Evolutionary conservation across 352 stramenopile genomes (phyloP).

Genomic region (Pilasporangium apinafurcum): DNA sequence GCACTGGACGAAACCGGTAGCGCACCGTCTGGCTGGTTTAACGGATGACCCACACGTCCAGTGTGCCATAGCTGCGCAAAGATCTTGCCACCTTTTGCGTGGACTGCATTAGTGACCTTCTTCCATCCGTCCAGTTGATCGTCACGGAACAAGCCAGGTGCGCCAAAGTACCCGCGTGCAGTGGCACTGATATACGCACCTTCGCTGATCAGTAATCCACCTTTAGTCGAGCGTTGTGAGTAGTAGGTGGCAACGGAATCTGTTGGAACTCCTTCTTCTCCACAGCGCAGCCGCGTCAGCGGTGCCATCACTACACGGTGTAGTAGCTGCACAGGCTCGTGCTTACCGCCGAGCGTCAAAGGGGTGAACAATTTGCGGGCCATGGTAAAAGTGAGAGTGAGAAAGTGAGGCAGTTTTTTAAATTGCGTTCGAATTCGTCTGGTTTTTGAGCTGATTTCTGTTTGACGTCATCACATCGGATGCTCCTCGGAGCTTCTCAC

Average conservation of each 20-base stretch:
- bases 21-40: slow-evolving; percentile 46
- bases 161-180: slow-evolving; percentile 29
- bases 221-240: slow-evolving; percentile 40
- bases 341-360: slow-evolving; percentile 30
- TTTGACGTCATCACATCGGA: too few relatives aligned
- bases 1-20: slow-evolving; percentile 38
- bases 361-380: slow-evolving; percentile 40
- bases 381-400: too few relatives aligned
- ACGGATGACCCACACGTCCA: slow-evolving; percentile 56
- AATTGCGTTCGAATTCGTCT: too few relatives aligned
- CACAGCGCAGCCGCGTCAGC: slow-evolving; percentile 33
- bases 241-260: slow-evolving; percentile 57
- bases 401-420: slow-evolving; percentile 49
- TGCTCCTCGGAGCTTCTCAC: too few relatives aligned
- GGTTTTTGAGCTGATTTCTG: too few relatives aligned
- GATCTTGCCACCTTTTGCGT: slow-evolving; percentile 71
- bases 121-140: slow-evolving; percentile 57
- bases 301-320: slow-evolving; percentile 70
- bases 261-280: slow-evolving; percentile 23
- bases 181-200: slow-evolving; percentile 43
- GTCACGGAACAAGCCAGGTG: slow-evolving; percentile 36
- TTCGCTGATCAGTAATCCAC: slow-evolving; percentile 57
- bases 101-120: slow-evolving; percentile 52
- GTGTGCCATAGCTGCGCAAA: slow-evolving; percentile 85
- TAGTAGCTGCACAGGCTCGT: slow-evolving; percentile 22